Evolutionary conservation across 352 stramenopile species (phyloP).

Genomic region (Phytophthora meadii): DNA sequence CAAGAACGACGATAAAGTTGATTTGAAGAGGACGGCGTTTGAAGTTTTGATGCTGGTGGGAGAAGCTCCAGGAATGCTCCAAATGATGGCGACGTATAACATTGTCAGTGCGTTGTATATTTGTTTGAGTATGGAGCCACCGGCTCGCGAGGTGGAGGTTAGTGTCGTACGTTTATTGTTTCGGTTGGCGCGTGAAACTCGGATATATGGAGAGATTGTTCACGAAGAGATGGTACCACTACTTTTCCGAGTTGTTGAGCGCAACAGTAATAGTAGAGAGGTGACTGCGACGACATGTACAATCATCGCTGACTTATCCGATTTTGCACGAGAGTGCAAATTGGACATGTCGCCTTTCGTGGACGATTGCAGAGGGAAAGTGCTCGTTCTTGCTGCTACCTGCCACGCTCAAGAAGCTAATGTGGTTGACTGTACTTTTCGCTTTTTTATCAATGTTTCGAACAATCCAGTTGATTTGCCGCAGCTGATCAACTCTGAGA

Average conservation of each 20-base stretch:
- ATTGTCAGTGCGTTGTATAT: constrained; percentile 41
- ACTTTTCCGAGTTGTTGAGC: constrained; percentile 66
- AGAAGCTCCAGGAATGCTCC: constrained; percentile 42
- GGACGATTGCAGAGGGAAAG: constrained; percentile 43
- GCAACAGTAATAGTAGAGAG: constrained; percentile 59
- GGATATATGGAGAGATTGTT: constrained; percentile 64
- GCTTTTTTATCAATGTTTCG: constrained; percentile 62
- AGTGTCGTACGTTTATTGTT: constrained; percentile 46
- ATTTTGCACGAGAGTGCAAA: constrained; percentile 62
- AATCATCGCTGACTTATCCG: constrained; percentile 77
- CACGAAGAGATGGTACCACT: constrained; percentile 56
- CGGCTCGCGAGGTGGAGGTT: constrained; percentile 38
- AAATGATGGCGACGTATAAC: constrained; percentile 54
- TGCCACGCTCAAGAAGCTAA: constrained; percentile 37
- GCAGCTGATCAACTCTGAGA: constrained; percentile 55
- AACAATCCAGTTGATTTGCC: constrained; percentile 60
- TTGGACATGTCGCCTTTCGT: constrained; percentile 67
- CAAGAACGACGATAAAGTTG: constrained; percentile 29
- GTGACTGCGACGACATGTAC: constrained; percentile 53
- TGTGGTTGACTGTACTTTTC: constrained; percentile 53
- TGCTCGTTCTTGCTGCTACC: constrained; percentile 51
- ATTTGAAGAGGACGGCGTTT: constrained; percentile 50
- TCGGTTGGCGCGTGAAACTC: constrained; percentile 41
- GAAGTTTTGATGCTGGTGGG: constrained; percentile 50
- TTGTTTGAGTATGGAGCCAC: constrained; percentile 40